A percentile compares a stretch with the other conserved stretches of the same genome.
These are phyloP conservation scores for Choiromyces venosus DNA, from an alignment of 495 filamentous ascomycete species.

Conservation along the genomic window DNA sequence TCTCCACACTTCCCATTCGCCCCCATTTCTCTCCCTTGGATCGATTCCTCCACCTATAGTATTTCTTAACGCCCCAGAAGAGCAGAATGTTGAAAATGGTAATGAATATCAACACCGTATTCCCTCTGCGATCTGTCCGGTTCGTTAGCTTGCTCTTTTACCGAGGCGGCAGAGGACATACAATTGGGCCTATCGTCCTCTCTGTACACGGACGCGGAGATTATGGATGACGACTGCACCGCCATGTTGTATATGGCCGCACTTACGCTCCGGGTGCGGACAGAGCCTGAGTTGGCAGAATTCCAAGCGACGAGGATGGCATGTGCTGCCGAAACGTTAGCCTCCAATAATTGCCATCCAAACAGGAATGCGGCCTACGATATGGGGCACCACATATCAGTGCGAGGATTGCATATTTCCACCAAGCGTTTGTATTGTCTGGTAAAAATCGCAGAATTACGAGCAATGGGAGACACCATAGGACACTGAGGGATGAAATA, in stretches of 20 bases:
- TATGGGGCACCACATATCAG: slow-evolving; percentile 56
- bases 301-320: slow-evolving; percentile 65
- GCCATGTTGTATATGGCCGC: slow-evolving; percentile 69
- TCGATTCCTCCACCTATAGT: slow-evolving; percentile 60
- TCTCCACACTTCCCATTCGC: slow-evolving; percentile 57
- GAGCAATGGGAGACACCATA: slow-evolving; percentile 57
- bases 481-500: slow-evolving; percentile 49
- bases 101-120: slow-evolving; percentile 58
- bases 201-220: slow-evolving; percentile 21
- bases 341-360: too few relatives aligned
- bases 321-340: slow-evolving; percentile 39
- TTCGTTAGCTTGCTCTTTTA: neutral
- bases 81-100: slow-evolving; percentile 52
- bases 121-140: slow-evolving; percentile 58
- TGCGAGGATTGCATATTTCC: slow-evolving; percentile 54
- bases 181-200: slow-evolving; percentile 39
- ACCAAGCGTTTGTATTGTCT: slow-evolving; percentile 46
- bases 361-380: slow-evolving; percentile 43
- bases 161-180: slow-evolving; percentile 37
- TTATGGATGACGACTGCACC: slow-evolving; percentile 59
- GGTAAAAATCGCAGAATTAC: slow-evolving; percentile 50
- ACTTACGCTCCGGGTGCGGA: slow-evolving; percentile 60
- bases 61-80: slow-evolving; percentile 55
- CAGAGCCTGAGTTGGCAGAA: slow-evolving; percentile 61
- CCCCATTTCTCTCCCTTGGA: slow-evolving; percentile 32